Evolutionary conservation across 2,329 filamentous ascomycete species (phyloP), one percentile per base, ranked within the genome.

Genomic region (Aspergillus novofumigatus): DNA sequence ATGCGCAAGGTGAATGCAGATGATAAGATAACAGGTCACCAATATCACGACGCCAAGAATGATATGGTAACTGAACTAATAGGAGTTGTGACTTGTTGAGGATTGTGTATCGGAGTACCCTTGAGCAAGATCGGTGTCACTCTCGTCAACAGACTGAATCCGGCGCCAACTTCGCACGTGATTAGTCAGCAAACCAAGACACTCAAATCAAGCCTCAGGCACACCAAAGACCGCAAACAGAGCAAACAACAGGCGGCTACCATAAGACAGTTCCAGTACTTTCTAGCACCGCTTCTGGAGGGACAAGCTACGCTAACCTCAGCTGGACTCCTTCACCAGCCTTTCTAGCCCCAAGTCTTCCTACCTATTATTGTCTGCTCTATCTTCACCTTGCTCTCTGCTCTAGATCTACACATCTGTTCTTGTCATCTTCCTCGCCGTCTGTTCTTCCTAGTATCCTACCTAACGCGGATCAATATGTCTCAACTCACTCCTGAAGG

Each of bases 401-500:
- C 38, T 20, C 35, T 25, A 11, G 20, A n/a, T 7, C 23, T 3
- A 7, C 23, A 26, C 44, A 47, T 23, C 21, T 26, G 23, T 25
- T 47, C 5, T 11, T 47, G 11, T 28, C 41, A 25, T 38, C 45
- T 20, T 55, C 35, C 48, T 52, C 52, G 21, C 50, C 25, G 14
- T 57, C 56, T 60, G 52, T 51, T 51, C 29, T 51, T 29, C 53
- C 38, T 25, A 50, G 25, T 35, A 60, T 54, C 50, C 55, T 52
- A 53, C 28, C 49, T 58, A 50, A 51, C 53, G 50, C 42, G 44
- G 52, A 53, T 55, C 62, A 70, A 56, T 52, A 69, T 68, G 65
- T 55, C 70, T 52, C 66, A 72, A 60, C 62, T 69, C 57, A 77
- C 75, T 55, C 78, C 78, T 60, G 78, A 80, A 77, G 78, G 78